Evolutionary conservation across 305 asterid genomes (phyloP).

Genomic region (Stenogyne calaminthoides): DNA sequence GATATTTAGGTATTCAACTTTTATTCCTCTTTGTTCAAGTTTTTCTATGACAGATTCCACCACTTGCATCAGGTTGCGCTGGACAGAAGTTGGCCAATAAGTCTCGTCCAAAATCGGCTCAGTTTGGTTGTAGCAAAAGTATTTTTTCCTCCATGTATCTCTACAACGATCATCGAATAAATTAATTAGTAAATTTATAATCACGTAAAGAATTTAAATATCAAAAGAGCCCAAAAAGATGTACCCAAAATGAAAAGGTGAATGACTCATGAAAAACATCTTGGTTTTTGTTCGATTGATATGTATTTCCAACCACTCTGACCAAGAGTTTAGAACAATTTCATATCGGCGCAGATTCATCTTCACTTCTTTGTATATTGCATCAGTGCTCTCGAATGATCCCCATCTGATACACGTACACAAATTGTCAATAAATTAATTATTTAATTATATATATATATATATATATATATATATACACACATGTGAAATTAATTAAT

Average conservation of each 20-base stretch:
- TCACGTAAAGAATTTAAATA: neutral
- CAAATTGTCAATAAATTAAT: neutral
- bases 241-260: conserved; percentile 38
- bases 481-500: neutral
- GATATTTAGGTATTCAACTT: conserved; percentile 50
- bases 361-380: conserved; percentile 31
- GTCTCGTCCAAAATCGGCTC: conserved; percentile 43
- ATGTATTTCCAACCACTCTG: conserved; percentile 49
- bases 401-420: conserved; percentile 50
- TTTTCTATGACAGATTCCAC: conserved; percentile 44
- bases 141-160: conserved; percentile 10
- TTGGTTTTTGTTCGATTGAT: conserved; percentile 44
- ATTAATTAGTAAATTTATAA: neutral
- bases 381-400: conserved; percentile 43
- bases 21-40: conserved; percentile 46
- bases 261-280: conserved; percentile 53
- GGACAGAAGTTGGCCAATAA: conserved; percentile 40
- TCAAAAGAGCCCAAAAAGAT: neutral
- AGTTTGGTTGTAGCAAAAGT: neutral
- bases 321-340: conserved; percentile 51
- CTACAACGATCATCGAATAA: neutral
- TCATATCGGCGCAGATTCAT: conserved; percentile 33
- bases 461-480: neutral
- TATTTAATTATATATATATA: neutral
- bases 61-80: conserved; percentile 43